These are phyloP conservation scores for Diutina siamensis DNA, from an alignment of 1,139 yeast genomes.

Conservation along the genomic window DNA sequence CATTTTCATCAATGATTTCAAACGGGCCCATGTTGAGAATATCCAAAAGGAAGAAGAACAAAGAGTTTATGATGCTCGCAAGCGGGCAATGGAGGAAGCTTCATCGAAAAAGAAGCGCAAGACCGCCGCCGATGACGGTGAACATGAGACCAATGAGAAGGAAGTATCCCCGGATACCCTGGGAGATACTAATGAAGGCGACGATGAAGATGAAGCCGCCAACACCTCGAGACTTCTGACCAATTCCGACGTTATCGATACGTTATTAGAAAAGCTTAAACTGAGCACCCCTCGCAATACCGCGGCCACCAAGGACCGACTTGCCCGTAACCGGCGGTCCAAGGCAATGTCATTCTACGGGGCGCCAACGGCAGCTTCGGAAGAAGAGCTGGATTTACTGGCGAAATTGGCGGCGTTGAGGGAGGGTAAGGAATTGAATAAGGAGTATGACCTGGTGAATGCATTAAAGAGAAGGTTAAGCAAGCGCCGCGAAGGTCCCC, in stretches of 20 bases:
- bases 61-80: slow-evolving; percentile 27
- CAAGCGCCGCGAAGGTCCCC: slow-evolving; percentile 7
- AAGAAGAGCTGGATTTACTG: slow-evolving; percentile 11
- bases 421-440: neutral
- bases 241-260: slow-evolving; percentile 24
- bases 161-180: neutral
- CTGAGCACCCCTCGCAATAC: slow-evolving; percentile 14
- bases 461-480: slow-evolving; percentile 28
- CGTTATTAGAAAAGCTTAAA: slow-evolving; percentile 19
- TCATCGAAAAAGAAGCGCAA: slow-evolving; percentile 13
- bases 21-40: slow-evolving; percentile 35
- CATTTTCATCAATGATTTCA: slow-evolving; percentile 28
- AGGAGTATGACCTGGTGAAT: slow-evolving; percentile 31
- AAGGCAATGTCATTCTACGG: slow-evolving; percentile 14
- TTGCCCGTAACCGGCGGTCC: slow-evolving; percentile 17
- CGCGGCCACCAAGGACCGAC: slow-evolving; percentile 14
- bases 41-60: slow-evolving; percentile 38
- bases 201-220: slow-evolving; percentile 7
- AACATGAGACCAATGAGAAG: neutral
- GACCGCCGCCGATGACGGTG: slow-evolving; percentile 3
- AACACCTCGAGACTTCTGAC: slow-evolving; percentile 8
- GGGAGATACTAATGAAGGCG: slow-evolving; percentile 6
- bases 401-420: neutral
- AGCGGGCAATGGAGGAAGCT: slow-evolving; percentile 19
- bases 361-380: slow-evolving; percentile 24